phyloP scores from a whole-genome alignment of 176 grass and related monocot genomes.

The Oryza australiensis region DNA sequence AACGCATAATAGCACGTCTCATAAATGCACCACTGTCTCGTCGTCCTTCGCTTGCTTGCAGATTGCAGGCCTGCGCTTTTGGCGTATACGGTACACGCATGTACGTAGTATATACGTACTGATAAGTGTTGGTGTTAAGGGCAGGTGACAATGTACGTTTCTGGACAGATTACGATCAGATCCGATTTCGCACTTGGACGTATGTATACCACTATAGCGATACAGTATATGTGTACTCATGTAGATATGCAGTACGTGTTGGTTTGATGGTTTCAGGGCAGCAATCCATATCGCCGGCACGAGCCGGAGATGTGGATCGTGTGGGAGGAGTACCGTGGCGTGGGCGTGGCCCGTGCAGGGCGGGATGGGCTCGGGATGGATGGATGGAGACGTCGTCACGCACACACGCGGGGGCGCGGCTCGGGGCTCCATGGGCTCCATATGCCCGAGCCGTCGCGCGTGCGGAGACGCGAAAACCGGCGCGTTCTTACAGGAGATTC shows the following conservation, averaged over 20 bases:
- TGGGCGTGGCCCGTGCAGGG: too few species aligned
- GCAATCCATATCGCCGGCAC: neutral
- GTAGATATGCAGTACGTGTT: too few species aligned
- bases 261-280: too few species aligned
- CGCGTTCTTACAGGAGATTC: too few species aligned
- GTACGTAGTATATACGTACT: neutral
- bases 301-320: too few species aligned
- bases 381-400: neutral
- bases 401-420: too few species aligned
- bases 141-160: neutral
- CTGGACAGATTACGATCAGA: neutral
- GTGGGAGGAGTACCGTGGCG: too few species aligned
- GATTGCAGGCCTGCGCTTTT: neutral
- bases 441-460: too few species aligned
- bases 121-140: neutral
- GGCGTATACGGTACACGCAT: neutral
- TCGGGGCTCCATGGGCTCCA: too few species aligned
- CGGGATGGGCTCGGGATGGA: neutral
- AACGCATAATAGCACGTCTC: neutral
- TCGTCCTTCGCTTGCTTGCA: neutral
- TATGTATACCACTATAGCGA: too few species aligned
- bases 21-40: slow-evolving; percentile 13
- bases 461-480: too few species aligned
- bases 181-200: neutral
- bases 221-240: too few species aligned